phyloP scores from a whole-genome alignment of 257 asterid genomes.

The Solanum chmielewskii region DNA sequence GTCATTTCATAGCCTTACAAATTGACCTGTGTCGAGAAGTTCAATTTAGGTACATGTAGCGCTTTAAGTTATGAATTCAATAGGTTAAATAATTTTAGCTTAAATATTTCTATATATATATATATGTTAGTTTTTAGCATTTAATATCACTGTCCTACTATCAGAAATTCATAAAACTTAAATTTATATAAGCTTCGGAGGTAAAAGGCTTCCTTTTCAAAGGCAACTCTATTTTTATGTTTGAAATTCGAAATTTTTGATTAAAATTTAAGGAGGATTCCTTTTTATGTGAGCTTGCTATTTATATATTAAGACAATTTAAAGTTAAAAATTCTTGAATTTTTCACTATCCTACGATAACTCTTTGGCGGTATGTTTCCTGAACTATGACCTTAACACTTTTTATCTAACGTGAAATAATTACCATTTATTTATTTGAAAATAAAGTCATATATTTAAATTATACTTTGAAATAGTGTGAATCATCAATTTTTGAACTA shows the following conservation, averaged over 20 bases:
- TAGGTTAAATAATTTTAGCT: neutral
- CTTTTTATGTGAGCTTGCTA: neutral
- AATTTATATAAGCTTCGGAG: neutral
- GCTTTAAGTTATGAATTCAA: neutral
- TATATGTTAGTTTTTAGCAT: too few species aligned
- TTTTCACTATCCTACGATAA: neutral
- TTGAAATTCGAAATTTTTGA: fast-evolving
- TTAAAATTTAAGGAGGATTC: fast-evolving
- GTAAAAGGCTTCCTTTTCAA: neutral
- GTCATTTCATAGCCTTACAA: neutral
- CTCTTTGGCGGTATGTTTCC: neutral
- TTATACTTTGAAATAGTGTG: neutral
- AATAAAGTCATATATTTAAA: neutral
- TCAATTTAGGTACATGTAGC: neutral
- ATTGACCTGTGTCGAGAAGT: neutral
- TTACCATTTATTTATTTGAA: neutral
- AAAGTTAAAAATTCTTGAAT: neutral
- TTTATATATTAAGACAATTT: neutral
- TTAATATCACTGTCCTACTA: neutral
- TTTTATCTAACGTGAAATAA: neutral
- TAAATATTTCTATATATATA: neutral
- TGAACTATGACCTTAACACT: neutral
- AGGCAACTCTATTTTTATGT: too few species aligned
- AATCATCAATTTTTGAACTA: neutral
- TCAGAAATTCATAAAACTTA: neutral